Evolutionary conservation across 2,329 filamentous ascomycete species (phyloP).

Genomic region (Cladosporium sphaerospermum): DNA sequence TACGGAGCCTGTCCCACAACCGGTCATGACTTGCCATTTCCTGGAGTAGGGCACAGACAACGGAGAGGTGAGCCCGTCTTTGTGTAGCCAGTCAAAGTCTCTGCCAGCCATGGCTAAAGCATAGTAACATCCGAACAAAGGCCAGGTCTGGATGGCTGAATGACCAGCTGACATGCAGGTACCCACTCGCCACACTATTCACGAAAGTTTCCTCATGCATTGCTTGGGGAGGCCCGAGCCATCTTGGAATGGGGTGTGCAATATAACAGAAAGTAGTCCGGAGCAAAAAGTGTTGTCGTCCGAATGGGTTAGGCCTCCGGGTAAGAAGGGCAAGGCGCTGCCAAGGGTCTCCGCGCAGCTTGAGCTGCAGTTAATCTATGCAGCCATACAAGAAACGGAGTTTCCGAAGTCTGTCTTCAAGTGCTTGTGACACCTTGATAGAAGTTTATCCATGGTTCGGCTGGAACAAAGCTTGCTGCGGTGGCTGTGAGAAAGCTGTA

Average conservation of each 20-base stretch:
- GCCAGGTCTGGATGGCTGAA: not conserved
- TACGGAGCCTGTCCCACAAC: not conserved
- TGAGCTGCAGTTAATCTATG: conserved; percentile 8
- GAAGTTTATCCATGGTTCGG: no score
- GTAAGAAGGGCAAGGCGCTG: conserved; percentile 6
- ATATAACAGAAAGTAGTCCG: conserved; percentile 9
- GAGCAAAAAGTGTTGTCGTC: not conserved
- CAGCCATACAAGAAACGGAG: no score
- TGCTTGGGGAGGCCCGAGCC: not conserved
- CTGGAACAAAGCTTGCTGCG: no score
- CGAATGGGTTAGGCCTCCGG: conserved; percentile 6
- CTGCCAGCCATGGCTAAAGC: not conserved
- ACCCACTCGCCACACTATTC: not conserved
- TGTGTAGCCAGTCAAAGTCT: not conserved
- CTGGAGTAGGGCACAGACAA: not conserved
- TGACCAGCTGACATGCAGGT: conserved; percentile 6
- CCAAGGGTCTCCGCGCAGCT: conserved; percentile 9
- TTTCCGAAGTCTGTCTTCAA: no score
- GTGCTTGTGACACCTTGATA: no score
- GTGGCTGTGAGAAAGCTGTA: no score
- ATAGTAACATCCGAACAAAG: not conserved
- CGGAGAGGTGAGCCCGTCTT: conserved; percentile 2
- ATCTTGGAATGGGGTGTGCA: not conserved
- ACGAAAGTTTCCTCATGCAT: not conserved
- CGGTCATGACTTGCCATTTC: not conserved